Base-by-base conservation (phyloP, 2,329 filamentous ascomycete species). In the Stagonosporopsis cucurbitacearum region DNA sequence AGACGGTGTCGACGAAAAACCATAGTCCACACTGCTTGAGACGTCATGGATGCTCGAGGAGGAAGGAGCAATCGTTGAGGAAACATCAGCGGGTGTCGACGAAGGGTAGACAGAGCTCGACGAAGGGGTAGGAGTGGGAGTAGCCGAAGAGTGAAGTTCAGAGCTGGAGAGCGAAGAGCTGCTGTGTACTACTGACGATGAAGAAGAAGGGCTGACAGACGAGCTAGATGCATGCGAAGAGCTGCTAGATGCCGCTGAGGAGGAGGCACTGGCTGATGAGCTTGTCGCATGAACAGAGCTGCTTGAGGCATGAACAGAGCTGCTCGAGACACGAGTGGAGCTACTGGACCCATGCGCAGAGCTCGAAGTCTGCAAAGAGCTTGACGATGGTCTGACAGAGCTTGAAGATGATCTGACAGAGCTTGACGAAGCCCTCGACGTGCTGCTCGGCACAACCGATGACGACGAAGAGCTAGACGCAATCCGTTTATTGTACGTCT, bases 401-500 rank as follows among this genome's bases (percentile, higher is more conserved):
- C 25, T 33, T 26, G 26, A 42, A 4, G 48, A 43, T 12, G 37
- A n/a, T 15, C n/a, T 35, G 15, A 15, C 37, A 23, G 54, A 44
- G 33, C 22, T 39, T 3, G 42, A 47, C 12, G 45, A 54, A 1
- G 42, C 23, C 4, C 4, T 49, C 33, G 57, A 36, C 7, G 57
- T 55, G 37, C 49, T 52, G 36, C 40, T 51, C 8, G 53, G 52
- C 33, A 42, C 50, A 3, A 55, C 44, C 30, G 65, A 61, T 17
- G 30, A 32, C 6, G 30, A 32, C 30, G 64, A 60, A 22, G 64
- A 65, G 58, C 50, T 64, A 7, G 36, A 22, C 8, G 48, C 32
- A 12, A 20, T 30, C 17, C 54, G 59, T 48, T 60, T 59, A 19
- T 56, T 62, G 49, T 57, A 69, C 1, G 67, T 66, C 57, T 69